Evolutionary conservation across 768 basidiomycete species (phyloP).

Genomic region (Exsudoporus frostii): DNA sequence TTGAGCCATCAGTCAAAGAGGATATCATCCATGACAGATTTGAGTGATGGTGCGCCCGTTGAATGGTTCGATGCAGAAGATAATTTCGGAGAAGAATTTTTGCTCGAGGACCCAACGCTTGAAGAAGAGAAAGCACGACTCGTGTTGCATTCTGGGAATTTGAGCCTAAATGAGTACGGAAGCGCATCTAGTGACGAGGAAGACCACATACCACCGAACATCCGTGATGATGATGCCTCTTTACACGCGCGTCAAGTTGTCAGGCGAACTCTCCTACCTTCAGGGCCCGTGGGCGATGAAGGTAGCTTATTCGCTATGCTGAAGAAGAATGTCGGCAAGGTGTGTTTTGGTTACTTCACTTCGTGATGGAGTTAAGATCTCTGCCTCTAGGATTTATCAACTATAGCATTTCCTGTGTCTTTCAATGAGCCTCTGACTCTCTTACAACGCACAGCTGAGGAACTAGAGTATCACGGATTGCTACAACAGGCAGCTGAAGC

Average conservation of each 20-base stretch:
- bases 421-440: slow-evolving; percentile 89
- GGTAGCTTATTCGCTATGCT: slow-evolving; percentile 79
- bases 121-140: slow-evolving; percentile 40
- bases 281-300: slow-evolving; percentile 64
- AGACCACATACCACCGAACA: slow-evolving; percentile 11
- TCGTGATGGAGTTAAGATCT: neutral
- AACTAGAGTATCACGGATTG: slow-evolving; percentile 73
- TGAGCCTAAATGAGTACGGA: slow-evolving; percentile 38
- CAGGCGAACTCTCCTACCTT: slow-evolving; percentile 58
- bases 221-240: slow-evolving; percentile 5
- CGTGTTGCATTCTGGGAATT: slow-evolving; percentile 40
- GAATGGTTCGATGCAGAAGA: slow-evolving; percentile 82
- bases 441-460: slow-evolving; percentile 79
- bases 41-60: slow-evolving; percentile 45
- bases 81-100: slow-evolving; percentile 49
- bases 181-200: slow-evolving; percentile 50
- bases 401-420: slow-evolving; percentile 80
- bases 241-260: slow-evolving; percentile 30
- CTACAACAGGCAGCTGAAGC: slow-evolving; percentile 61
- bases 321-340: slow-evolving; percentile 89
- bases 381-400: slow-evolving; percentile 64
- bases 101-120: slow-evolving; percentile 47
- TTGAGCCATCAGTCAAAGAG: slow-evolving; percentile 38
- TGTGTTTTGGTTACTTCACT: slow-evolving; percentile 25
- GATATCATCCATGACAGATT: slow-evolving; percentile 46